Base-by-base conservation (phyloP, 148 eudicot genomes). In the Pouteria glomerata region DNA sequence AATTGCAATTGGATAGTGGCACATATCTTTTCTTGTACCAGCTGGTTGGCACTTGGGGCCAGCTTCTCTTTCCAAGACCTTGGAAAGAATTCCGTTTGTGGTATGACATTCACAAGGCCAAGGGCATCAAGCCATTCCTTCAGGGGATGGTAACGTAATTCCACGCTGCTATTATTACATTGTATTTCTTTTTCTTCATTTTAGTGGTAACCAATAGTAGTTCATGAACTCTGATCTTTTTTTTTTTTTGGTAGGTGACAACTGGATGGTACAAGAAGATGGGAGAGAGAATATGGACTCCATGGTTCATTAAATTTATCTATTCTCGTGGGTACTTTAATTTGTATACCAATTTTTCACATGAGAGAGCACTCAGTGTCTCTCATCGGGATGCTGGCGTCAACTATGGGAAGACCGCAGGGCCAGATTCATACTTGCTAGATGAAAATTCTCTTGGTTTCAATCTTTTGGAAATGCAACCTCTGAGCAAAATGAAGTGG, bases 1-100 rank as follows among this genome's bases (percentile, higher is more conserved):
- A 95, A 70, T 75, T 95, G 78, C 82, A 88, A 26, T 74, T 91
- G 79, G 92, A 92, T 68, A 75, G 78, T 76, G 89, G 74, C 59
- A 77, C 91, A 53, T 81, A 63, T 31, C 79, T 91, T 74, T 95
- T 95, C 84, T 85, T 95, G 82, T 95, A 95, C 77, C 99, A 80
- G 82, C 77, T 95, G 77, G 99, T 95, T 62, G 98, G 99, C 24
- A 95, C 99, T n/a, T 95, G 99, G 99, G 99, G 99, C 69, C 97
- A 95, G 79, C 99, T 95, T 82, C 85, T 94, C 59, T 95, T 95
- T 78, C 99, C 99, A 44, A 91, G 74, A 73, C 99, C 97, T 30
- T 92, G 99, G 99, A 95, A 92, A 80, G 97, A 95, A 74, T 95
- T 95, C 62, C 97, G 99, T 27, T 66, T 88, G 66, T 92, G 99